Base-by-base conservation (phyloP, 2,329 filamentous ascomycete species). In the Boeremia exigua region DNA sequence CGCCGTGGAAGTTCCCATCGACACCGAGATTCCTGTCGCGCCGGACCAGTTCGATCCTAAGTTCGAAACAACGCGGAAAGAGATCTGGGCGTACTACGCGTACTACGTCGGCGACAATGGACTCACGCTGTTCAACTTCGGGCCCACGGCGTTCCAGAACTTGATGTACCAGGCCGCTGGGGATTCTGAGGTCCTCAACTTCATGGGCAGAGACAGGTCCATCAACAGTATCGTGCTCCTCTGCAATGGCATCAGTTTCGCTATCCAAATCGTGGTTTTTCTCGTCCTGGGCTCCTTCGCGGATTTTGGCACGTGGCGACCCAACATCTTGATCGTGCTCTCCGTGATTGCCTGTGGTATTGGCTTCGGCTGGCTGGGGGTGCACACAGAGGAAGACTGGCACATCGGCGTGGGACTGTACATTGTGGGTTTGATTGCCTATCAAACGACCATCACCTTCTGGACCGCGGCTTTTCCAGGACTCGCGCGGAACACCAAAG, bases 31-130 rank as follows among this genome's bases (percentile, higher is more conserved):
- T 32, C 79, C 79, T 4, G 71, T 81, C 15, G 81, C 81, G 17
- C 82, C 82, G 2, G 82, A 85, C 62, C 81, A 84, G 61, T 82
- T 84, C 61, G 82, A 85, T 54, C 77, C 79, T 28, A 75, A 72
- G 56, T 84, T 79, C 61, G 78, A 80, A 61, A 85, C 84, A 1
- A 77, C 80, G 2, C 78, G 74, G 53, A 76, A 69, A 68, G 84
- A 87, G 66, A 82, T 86, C 8, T 87, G 81, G 82, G 77, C 81
- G 37, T 85, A 84, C 67, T 85, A 84, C 69, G 72, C 75, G 57
- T 88, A 88, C 72, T 89, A 89, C 67, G 82, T 88, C 47, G 87
- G 87, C 42, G 84, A 87, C 67, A 89, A 89, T 70, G 86, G 86
- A 6, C 62, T 80, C 81, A 58, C 81, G 81, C 8, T 77, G 83